Conservation (phyloP, 495 filamentous ascomycete genomes). For the Achaetomiella virescens region DNA sequence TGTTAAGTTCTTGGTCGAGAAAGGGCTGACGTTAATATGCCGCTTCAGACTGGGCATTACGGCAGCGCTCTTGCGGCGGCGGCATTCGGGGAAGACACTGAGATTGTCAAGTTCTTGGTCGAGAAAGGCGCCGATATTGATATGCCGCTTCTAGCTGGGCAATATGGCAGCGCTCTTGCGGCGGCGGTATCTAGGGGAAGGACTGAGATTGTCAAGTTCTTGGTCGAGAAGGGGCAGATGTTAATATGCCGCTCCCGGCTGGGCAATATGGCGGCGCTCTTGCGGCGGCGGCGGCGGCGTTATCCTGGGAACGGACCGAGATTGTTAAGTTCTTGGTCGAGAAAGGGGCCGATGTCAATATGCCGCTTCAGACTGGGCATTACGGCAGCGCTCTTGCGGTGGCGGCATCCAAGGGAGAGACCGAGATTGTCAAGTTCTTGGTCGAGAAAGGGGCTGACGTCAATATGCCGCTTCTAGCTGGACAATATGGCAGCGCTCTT, state of each 20-base stretch:
- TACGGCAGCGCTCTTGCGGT: conserved; percentile 25
- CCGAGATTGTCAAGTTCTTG: background rate
- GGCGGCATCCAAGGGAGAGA: conserved; percentile 10
- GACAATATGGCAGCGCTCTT: background rate
- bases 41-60: background rate
- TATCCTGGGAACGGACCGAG: no score
- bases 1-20: background rate
- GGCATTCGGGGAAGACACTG: conserved; percentile 8
- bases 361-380: conserved; percentile 7
- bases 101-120: conserved; percentile 17
- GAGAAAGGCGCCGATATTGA: conserved; percentile 30
- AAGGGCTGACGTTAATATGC: background rate
- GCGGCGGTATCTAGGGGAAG: background rate
- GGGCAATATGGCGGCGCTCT: conserved; percentile 5
- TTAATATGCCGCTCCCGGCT: conserved; percentile 12
- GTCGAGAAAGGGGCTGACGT: background rate
- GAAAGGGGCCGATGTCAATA: conserved; percentile 13
- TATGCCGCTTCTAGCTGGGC: conserved; percentile 9
- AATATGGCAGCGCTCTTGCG: conserved; percentile 10
- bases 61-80: background rate
- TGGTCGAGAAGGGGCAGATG: conserved; percentile 8
- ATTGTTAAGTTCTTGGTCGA: no score
- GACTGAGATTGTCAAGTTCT: background rate
- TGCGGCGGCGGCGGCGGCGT: no score
- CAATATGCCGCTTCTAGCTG: background rate